Base-by-base conservation (phyloP, 176 grass and related monocot species). In the Otatea glauca region DNA sequence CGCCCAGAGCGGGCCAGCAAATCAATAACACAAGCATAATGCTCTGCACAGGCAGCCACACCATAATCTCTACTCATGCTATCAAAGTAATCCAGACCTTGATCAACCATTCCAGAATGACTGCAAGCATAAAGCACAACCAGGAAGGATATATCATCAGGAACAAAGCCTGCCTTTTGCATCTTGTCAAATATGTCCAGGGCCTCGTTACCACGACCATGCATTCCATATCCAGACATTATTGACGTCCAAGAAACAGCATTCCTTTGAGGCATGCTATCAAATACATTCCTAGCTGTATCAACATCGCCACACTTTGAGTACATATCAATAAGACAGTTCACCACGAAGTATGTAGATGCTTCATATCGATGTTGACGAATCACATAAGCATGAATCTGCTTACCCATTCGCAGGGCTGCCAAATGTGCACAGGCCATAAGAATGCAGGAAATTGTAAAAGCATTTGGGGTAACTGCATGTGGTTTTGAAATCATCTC, bases 251-350 rank as follows among this genome's bases (percentile, higher is more conserved):
- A 97, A 65, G 94, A 94, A 88, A 97, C 78, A 59, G 76, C 72
- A 89, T 94, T 97, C 50, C 74, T 92, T 76, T 67, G 64, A 53
- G 78, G 81, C 88, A 94, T 94, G 62, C 54, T 66, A 86, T 94
- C 77, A 79, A 97, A 97, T 32, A 94, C 83, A 82, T 83, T 87
- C 74, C 88, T 87, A 88, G 92, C 90, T 82, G 87, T 84, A 78
- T 92, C 72, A 0, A 94, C 77, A 77, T 92, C 87, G 58, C 92
- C 92, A 72, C 92, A 97, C 66, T 92, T 97, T 71, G 90, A 89
- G 65, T 97, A 94, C 92, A 97, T 94, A 89, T 97, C 90, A 76
- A 97, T 90, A 20, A 97, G 88, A 74, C 94, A 97, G 70, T 97
- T 97, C 35, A 76, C 60, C 68, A 94, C 88, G n/a, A 89, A 91